Percentiles rank a stretch among this genome's conserved stretches.
phyloP scores from a whole-genome alignment of 805 yeast genomes.

The Naumovozyma baii region DNA sequence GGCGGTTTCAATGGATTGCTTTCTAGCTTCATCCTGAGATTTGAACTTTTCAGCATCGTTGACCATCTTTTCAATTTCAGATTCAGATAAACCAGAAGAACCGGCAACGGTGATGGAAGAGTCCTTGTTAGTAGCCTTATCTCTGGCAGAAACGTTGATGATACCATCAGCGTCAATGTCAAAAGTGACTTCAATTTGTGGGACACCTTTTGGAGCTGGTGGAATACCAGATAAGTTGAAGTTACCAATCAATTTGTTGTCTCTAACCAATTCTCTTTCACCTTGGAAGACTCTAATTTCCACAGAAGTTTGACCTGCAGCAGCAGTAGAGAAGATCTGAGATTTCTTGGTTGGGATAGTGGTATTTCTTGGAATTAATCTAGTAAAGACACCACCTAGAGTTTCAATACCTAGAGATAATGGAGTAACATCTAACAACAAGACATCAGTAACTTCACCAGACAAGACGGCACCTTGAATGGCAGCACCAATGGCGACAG shows the following conservation, averaged over 20 bases:
- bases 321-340: constrained; percentile 92
- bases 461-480: constrained; percentile 95
- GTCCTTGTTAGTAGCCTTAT: constrained; percentile 87
- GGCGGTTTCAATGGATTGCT: constrained; percentile 72
- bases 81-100: constrained; percentile 82
- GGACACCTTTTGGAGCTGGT: constrained; percentile 71
- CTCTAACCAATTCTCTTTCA: constrained; percentile 96
- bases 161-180: constrained; percentile 97
- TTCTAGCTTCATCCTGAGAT: constrained; percentile 79
- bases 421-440: constrained; percentile 81
- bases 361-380: constrained; percentile 80
- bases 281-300: constrained; percentile 99
- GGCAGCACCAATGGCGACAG: constrained; percentile 94
- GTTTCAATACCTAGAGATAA: constrained; percentile 92
- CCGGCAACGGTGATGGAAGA: constrained; percentile 95
- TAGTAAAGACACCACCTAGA: constrained; percentile 95
- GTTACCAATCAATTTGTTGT: constrained; percentile 95
- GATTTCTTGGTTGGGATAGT: constrained; percentile 96
- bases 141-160: constrained; percentile 89
- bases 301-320: constrained; percentile 92
- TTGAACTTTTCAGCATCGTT: constrained; percentile 83
- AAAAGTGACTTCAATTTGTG: constrained; percentile 80
- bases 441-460: constrained; percentile 89
- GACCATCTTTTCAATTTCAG: constrained; percentile 86
- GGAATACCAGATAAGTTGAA: constrained; percentile 92